These are phyloP conservation scores for Endotrypanum monterogeii DNA, from an alignment of 208 protist species.

Conservation along the genomic window DNA sequence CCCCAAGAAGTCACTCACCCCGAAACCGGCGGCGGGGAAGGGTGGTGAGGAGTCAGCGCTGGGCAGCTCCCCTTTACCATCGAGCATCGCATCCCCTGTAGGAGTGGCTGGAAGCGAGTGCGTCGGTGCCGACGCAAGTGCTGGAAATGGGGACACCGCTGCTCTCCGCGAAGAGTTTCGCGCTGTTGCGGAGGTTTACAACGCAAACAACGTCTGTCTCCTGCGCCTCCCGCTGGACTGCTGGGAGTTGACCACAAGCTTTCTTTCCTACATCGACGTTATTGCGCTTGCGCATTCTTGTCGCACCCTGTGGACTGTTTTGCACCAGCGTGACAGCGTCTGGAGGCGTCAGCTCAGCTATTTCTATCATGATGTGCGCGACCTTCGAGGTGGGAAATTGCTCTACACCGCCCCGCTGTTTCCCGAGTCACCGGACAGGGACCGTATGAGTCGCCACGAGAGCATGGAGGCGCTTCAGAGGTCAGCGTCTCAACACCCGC, in stretches of 20 bases:
- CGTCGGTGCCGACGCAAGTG: not conserved
- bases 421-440: conserved; percentile 4
- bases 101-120: not conserved
- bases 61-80: not conserved
- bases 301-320: conserved; percentile 37
- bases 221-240: conserved; percentile 45
- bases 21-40: not conserved
- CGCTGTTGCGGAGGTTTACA: conserved; percentile 28
- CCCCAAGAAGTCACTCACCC: conserved; percentile 12
- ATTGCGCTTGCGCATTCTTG: conserved; percentile 56
- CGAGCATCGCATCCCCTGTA: not conserved
- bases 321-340: conserved; percentile 58
- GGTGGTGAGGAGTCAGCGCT: not conserved
- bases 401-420: conserved; percentile 51
- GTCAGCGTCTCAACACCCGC: not conserved
- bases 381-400: conserved; percentile 52
- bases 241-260: conserved; percentile 49
- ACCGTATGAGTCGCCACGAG: not conserved
- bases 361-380: conserved; percentile 54
- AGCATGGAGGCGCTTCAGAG: not conserved
- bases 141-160: not conserved
- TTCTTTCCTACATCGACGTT: conserved; percentile 47
- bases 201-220: conserved; percentile 23
- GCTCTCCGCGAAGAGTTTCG: conserved; percentile 34
- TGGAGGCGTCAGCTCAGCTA: conserved; percentile 72